Evolutionary conservation across 2,329 filamentous ascomycete species (phyloP), one percentile per base, ranked within the genome.

Genomic region (Blastomyces gilchristii): DNA sequence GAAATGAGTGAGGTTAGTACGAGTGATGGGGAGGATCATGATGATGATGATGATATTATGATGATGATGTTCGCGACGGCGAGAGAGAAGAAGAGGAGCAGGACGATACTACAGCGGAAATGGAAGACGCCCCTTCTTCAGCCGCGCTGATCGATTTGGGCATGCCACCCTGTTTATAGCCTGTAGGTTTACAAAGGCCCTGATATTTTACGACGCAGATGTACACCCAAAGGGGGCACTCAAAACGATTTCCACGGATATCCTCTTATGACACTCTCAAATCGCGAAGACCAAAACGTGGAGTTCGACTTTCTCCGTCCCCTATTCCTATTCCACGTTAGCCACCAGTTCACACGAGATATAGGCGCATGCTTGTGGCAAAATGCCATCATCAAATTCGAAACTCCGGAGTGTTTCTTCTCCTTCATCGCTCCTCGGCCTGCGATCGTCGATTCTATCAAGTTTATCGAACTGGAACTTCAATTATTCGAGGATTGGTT

Each of bases 401-500:
- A 58, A 12, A 3, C 22, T 34, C 57, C 57, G 22, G 57, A 58
- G n/a, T 58, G 39, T 18, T 58, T 58, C 25, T 58, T 58, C 39
- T 4, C 57, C 25, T 58, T 58, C 22, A 31, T 58, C 57, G 57
- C 37, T 4, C 11, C 39, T 11, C 39, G 57, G 31, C 41, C 39
- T 8, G 57, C 57, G 0, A 58, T 58, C 18, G 5, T 47, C 14
- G 18, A 18, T 5, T 47, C 31, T 45, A 16, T 58, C 37, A 58
- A 58, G n/a, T 58, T 22, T 14, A 58, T 58, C 28, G 57, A 58
- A 9, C 25, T 58, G 39, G 37, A 47, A 0, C 14, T 58, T n/a
- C 57, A 58, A 58, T 58, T 25, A 37, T 47, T 47, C 37, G 57
- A 45, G 9, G 39, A 58, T 34, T 45, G 37, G 57, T 58, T 45